Evolutionary conservation across 768 basidiomycete species (phyloP).

Genomic region (Lactarius quietus): DNA sequence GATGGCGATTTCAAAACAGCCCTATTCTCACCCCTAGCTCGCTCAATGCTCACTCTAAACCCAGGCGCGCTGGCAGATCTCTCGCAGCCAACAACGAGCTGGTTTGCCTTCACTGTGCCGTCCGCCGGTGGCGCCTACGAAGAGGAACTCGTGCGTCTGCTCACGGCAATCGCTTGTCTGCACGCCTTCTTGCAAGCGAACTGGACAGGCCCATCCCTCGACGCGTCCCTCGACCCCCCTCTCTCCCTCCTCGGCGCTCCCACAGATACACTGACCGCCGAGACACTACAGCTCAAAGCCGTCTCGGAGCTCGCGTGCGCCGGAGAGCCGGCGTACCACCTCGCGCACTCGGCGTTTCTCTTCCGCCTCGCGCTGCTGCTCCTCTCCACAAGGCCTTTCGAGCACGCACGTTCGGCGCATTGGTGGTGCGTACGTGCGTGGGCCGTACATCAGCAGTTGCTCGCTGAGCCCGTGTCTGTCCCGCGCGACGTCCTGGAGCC

Average conservation of each 20-base stretch:
- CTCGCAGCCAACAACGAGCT: constrained; percentile 36
- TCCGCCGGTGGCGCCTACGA: constrained; percentile 37
- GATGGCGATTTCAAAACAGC: constrained; percentile 56
- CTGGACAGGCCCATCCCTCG: constrained; percentile 92
- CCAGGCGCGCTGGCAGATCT: constrained; percentile 32
- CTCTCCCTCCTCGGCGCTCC: constrained; percentile 39
- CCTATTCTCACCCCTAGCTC: constrained; percentile 38
- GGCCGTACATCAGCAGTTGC: constrained; percentile 69
- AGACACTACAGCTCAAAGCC: constrained; percentile 59
- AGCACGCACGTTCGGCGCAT: constrained; percentile 45
- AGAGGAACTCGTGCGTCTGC: constrained; percentile 54
- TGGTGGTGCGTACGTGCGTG: constrained; percentile 87
- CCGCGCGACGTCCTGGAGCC: constrained; percentile 41
- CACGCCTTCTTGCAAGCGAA: constrained; percentile 92
- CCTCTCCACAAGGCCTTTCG: constrained; percentile 44
- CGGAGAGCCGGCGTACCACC: constrained; percentile 96
- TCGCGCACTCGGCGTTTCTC: constrained; percentile 63
- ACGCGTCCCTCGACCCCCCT: constrained; percentile 40
- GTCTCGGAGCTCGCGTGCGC: constrained; percentile 73
- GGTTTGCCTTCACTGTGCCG: constrained; percentile 34
- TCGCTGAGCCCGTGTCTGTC: constrained; percentile 78
- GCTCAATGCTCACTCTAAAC: constrained; percentile 35
- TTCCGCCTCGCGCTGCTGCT: constrained; percentile 74
- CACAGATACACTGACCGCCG: constrained; percentile 37
- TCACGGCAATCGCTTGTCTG: constrained; percentile 72